phyloP scores from a whole-genome alignment of 208 protist genomes.

The Crithidia bombi region DNA sequence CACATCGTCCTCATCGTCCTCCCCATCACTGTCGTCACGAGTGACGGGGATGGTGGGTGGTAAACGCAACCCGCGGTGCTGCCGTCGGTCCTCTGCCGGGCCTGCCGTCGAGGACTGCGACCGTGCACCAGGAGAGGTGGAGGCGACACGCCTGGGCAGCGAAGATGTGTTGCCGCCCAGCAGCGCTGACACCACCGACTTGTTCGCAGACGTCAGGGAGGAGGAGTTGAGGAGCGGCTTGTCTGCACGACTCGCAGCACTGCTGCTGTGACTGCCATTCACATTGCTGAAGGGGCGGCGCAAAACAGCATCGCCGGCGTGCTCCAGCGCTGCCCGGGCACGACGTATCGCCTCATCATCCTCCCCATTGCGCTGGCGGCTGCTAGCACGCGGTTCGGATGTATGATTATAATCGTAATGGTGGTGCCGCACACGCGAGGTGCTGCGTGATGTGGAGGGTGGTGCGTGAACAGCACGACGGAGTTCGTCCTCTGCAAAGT shows the following conservation, averaged over 20 bases:
- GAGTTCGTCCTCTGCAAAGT: conserved; percentile 15
- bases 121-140: conserved; percentile 7
- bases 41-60: conserved; percentile 30
- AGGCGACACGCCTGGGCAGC: conserved; percentile 13
- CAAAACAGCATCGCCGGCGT: conserved; percentile 31
- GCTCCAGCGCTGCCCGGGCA: conserved; percentile 40
- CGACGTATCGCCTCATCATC: conserved; percentile 40
- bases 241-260: too few species aligned
- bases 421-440: conserved; percentile 24
- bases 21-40: not conserved
- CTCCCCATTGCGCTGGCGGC: conserved; percentile 13
- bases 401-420: too few species aligned
- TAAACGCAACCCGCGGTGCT: conserved; percentile 19
- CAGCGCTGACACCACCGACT: conserved; percentile 7
- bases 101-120: not conserved
- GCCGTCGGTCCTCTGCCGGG: not conserved
- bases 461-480: conserved; percentile 1
- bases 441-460: conserved; percentile 19
- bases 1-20: not conserved
- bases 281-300: conserved; percentile 37
- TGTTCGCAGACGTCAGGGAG: not conserved
- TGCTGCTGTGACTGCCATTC: not conserved
- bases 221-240: not conserved
- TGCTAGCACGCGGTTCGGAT: not conserved
- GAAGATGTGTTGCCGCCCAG: conserved; percentile 22